Percentiles rank a stretch among this genome's conserved stretches.
These are phyloP conservation scores for Magnusiomyces suaveolens DNA, from an alignment of 1,139 yeast genomes.

Conservation along the genomic window DNA sequence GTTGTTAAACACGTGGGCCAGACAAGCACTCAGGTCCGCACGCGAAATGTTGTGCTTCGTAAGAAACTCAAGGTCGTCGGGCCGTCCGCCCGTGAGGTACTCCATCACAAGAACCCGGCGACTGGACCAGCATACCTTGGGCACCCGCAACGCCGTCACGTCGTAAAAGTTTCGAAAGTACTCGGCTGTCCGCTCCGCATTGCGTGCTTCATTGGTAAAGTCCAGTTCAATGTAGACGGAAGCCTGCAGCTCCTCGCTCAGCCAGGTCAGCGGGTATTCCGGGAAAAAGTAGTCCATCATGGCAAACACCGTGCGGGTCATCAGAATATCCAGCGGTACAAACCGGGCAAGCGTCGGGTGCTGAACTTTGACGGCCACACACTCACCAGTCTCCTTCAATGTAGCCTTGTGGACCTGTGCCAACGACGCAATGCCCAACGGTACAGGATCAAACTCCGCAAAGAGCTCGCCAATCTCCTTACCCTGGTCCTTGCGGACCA, in stretches of 20 bases:
- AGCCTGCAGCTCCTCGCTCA: slow-evolving; percentile 79
- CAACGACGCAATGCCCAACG: slow-evolving; percentile 90
- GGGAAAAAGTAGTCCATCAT: slow-evolving; percentile 76
- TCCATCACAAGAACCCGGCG: slow-evolving; percentile 82
- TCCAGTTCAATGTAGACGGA: slow-evolving; percentile 85
- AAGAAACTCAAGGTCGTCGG: slow-evolving; percentile 65
- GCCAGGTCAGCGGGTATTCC: slow-evolving; percentile 86
- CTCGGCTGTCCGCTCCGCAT: slow-evolving; percentile 57
- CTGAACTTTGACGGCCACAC: slow-evolving; percentile 89
- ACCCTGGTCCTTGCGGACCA: slow-evolving; percentile 64
- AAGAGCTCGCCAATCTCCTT: slow-evolving; percentile 55
- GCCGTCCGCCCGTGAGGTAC: slow-evolving; percentile 65
- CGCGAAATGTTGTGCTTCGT: slow-evolving; percentile 56
- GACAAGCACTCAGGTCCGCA: slow-evolving; percentile 70
- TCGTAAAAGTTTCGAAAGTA: slow-evolving; percentile 51
- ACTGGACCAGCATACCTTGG: slow-evolving; percentile 57
- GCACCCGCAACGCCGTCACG: slow-evolving; percentile 71
- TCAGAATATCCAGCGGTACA: slow-evolving; percentile 77
- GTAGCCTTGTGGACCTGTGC: slow-evolving; percentile 90
- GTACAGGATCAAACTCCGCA: slow-evolving; percentile 53
- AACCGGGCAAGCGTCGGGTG: slow-evolving; percentile 83
- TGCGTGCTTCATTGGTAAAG: slow-evolving; percentile 75
- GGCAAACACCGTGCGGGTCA: slow-evolving; percentile 68
- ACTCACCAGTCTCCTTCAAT: slow-evolving; percentile 49
- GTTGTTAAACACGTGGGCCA: slow-evolving; percentile 82